These are phyloP conservation scores for Geoglossum glabrum DNA, from an alignment of 495 filamentous ascomycete genomes.

Conservation along the genomic window DNA sequence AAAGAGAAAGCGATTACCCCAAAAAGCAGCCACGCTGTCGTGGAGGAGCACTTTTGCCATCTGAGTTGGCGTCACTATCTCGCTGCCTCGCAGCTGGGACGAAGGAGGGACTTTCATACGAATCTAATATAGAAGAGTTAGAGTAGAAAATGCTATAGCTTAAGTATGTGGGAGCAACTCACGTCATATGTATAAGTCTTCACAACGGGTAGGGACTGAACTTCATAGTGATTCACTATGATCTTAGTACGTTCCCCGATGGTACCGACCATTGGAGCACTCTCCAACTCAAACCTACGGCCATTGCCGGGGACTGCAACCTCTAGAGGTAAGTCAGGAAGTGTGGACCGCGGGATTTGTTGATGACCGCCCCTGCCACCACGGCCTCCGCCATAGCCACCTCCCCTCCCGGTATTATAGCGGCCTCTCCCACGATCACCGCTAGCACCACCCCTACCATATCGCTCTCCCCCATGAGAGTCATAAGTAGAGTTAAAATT, in stretches of 20 bases:
- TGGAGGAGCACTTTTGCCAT: neutral
- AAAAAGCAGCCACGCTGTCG: neutral
- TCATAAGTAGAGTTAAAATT: neutral
- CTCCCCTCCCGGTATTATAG: neutral
- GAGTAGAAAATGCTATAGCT: neutral
- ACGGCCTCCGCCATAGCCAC: neutral
- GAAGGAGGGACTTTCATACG: conserved; percentile 1
- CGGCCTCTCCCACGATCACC: neutral
- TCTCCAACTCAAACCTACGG: neutral
- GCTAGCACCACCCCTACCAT: neutral
- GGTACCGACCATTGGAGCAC: neutral
- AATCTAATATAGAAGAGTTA: neutral
- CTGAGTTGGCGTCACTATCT: neutral
- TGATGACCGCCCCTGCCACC: neutral
- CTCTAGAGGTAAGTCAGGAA: neutral
- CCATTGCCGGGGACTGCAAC: neutral
- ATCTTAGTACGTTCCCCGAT: neutral
- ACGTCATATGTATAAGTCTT: conserved; percentile 4
- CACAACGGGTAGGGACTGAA: conserved; percentile 1
- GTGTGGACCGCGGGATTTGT: neutral
- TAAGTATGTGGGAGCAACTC: neutral
- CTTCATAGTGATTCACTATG: conserved; percentile 3
- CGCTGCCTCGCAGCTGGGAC: neutral
- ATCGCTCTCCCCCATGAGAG: neutral
- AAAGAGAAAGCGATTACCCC: conserved; percentile 2